These are phyloP conservation scores for Calonectria pseudoreteaudii DNA, from an alignment of 2,329 filamentous ascomycete genomes.

Conservation along the genomic window DNA sequence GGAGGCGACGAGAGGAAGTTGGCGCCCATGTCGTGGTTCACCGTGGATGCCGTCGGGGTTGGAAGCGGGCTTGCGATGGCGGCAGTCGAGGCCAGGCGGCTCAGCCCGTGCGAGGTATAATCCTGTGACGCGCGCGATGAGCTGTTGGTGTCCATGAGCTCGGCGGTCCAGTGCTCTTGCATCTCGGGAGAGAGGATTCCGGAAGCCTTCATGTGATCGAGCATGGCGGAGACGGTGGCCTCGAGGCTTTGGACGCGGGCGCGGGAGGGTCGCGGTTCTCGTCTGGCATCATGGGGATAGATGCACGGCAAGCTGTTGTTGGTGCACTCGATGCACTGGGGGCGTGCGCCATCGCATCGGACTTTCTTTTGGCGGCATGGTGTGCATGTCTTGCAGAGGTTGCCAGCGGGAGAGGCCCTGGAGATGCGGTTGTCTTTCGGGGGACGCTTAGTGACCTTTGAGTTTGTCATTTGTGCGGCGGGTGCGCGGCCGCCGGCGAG, in stretches of 20 bases:
- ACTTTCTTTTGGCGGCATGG: constrained; percentile 52
- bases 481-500: constrained; percentile 18
- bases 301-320: constrained; percentile 44
- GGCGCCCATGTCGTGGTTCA: constrained; percentile 42
- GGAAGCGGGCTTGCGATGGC: constrained; percentile 45
- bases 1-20: constrained; percentile 44
- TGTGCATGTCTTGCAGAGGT: constrained; percentile 50
- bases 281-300: constrained; percentile 50
- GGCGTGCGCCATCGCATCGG: constrained; percentile 49
- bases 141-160: constrained; percentile 41
- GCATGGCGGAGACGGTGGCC: constrained; percentile 43
- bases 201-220: constrained; percentile 49
- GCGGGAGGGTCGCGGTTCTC: constrained; percentile 47
- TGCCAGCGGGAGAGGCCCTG: constrained; percentile 36
- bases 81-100: constrained; percentile 44
- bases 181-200: constrained; percentile 43
- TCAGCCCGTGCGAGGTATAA: constrained; percentile 42
- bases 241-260: constrained; percentile 47
- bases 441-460: constrained; percentile 38
- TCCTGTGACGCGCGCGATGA: constrained; percentile 36
- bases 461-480: constrained; percentile 33
- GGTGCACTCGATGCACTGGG: constrained; percentile 47
- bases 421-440: constrained; percentile 37
- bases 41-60: constrained; percentile 40
- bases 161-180: constrained; percentile 42